Evolutionary conservation across 257 asterid species (phyloP), one percentile per base, ranked within the genome.

Genomic region (Dorcoceras hygrometricum): DNA sequence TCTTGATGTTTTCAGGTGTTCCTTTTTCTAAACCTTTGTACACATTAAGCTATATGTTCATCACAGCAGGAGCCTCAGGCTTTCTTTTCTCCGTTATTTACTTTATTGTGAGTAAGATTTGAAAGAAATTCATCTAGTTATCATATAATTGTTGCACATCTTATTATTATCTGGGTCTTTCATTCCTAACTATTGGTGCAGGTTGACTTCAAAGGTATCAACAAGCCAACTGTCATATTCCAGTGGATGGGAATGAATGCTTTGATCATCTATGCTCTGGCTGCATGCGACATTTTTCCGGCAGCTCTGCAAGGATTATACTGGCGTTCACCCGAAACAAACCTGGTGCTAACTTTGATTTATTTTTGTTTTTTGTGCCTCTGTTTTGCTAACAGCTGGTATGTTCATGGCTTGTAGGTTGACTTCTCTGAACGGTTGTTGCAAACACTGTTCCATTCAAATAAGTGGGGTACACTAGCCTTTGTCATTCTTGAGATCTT

Each of bases 201-300:
- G 97, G 96, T 87, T 23, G 97, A 93, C 75, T 57, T 79, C 53
- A 86, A 77, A 79, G 36, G 77, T 78, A 74, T 90, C 46, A 78
- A 78, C 58, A 88, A 78, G 79, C 95, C 97, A 20, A 78, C 80
- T 9, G 46, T 78, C 62, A 57, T 87, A 65, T 82, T 93, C 75
- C 91, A 93, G 76, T 93, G 97, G 97, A 90, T 88, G 96, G 99
- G 99, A 68, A 86, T 88, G 96, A 90, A 93, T 76, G 97, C 97
- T 19, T 84, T 93, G 43, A 74, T 90, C 31, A 73, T 90, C 57
- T 90, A 93, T 80, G 97, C 91, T 59, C 82, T 93, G 67, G 95
- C 95, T 74, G 99, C 97, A 62, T 85, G 95, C 56, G 91, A 90
- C 71, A 75, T 93, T 63, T 85, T 93, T 69, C 86, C 97, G n/a